Evolutionary conservation across 352 stramenopile species (phyloP).

Genomic region (Globisporangium viniferum): DNA sequence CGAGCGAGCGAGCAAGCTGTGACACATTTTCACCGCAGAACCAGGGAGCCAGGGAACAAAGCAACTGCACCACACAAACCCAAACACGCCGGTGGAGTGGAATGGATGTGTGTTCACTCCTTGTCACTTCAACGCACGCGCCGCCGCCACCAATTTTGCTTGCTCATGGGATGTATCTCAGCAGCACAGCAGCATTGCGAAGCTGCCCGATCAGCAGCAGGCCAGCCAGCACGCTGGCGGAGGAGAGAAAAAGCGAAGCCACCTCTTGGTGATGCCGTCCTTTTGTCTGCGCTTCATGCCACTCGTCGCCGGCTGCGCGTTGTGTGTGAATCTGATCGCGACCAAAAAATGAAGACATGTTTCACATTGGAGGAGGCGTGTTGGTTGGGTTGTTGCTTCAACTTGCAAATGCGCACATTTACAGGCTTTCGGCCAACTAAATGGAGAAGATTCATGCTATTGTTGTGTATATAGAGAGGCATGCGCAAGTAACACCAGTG

Average conservation of each 20-base stretch:
- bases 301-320: not conserved
- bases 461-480: too few relatives aligned
- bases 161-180: not conserved
- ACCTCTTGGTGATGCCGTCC: not conserved
- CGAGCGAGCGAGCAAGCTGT: not conserved
- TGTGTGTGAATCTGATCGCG: not conserved
- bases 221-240: not conserved
- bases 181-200: not conserved
- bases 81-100: not conserved
- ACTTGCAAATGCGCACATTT: not conserved
- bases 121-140: not conserved
- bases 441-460: too few relatives aligned
- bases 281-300: not conserved
- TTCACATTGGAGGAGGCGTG: not conserved
- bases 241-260: not conserved
- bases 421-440: not conserved
- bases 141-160: not conserved
- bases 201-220: not conserved
- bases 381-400: not conserved
- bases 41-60: not conserved
- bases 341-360: slow-evolving; percentile 1
- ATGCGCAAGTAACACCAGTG: too few relatives aligned
- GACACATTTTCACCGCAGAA: not conserved
- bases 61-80: not conserved
- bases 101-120: not conserved